Conservation (phyloP, 2,329 filamentous ascomycete genomes). For the Stachybotrys chlorohalonatus region DNA sequence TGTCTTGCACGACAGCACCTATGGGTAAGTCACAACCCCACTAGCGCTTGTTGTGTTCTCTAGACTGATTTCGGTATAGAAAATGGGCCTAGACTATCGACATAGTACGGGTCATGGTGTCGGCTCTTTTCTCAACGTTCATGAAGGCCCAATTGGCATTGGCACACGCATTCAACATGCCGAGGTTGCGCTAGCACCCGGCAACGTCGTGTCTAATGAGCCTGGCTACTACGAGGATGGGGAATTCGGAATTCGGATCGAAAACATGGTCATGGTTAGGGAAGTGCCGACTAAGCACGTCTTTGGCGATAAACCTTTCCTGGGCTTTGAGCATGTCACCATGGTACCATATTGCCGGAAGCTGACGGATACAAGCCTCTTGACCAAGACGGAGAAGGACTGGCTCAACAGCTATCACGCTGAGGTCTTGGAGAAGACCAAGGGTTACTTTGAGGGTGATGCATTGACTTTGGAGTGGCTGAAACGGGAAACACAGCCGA, state of each 20-base stretch:
- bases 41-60: neutral
- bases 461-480: constrained; percentile 69
- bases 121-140: constrained; percentile 90
- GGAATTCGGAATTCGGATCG: constrained; percentile 87
- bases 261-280: constrained; percentile 87
- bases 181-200: constrained; percentile 80
- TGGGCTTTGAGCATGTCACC: constrained; percentile 94
- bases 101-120: constrained; percentile 96
- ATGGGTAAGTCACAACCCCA: constrained; percentile 52
- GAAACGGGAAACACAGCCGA: constrained; percentile 70
- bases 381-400: constrained; percentile 65
- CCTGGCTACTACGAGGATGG: constrained; percentile 97
- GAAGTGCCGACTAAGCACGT: constrained; percentile 80
- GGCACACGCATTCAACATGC: constrained; percentile 86
- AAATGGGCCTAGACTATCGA: constrained; percentile 79
- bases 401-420: constrained; percentile 85
- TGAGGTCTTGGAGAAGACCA: constrained; percentile 76
- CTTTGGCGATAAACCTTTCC: constrained; percentile 88
- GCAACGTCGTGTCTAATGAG: constrained; percentile 93
- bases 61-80: constrained; percentile 16
- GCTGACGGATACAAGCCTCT: constrained; percentile 64
- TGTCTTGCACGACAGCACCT: constrained; percentile 80
- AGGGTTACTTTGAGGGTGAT: constrained; percentile 65
- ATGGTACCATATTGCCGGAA: constrained; percentile 93
- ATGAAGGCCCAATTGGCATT: constrained; percentile 94